Percentiles rank a stretch among this genome's conserved stretches.
These are phyloP conservation scores for Juglanconis juglandina DNA, from an alignment of 2,329 filamentous ascomycete species.

Conservation along the genomic window DNA sequence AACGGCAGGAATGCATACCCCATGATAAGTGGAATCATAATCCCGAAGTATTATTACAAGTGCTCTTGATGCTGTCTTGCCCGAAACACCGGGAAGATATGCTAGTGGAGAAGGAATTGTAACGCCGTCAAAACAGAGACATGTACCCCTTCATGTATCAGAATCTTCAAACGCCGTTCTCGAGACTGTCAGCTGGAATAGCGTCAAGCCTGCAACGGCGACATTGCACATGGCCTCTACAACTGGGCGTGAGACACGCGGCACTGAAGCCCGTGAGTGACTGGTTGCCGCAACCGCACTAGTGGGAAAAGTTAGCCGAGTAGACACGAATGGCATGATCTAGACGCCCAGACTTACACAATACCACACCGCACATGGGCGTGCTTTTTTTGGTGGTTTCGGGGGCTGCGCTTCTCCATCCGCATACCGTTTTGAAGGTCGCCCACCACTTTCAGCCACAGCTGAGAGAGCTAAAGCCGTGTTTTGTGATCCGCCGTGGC, in stretches of 20 bases:
- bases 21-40: not conserved
- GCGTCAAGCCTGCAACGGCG: not conserved
- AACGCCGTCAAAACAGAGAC: not conserved
- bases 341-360: conserved; percentile 7
- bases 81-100: not conserved
- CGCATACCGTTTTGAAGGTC: not conserved
- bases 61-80: not conserved
- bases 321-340: not conserved
- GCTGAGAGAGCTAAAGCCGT: not conserved
- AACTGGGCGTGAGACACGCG: conserved; percentile 6
- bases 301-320: not conserved
- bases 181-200: not conserved
- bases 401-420: not conserved
- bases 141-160: not conserved
- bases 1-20: not conserved
- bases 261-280: conserved; percentile 6
- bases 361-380: conserved; percentile 10
- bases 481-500: conserved; percentile 6
- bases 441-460: not conserved
- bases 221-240: conserved; percentile 13
- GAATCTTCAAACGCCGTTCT: not conserved
- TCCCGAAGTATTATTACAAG: not conserved
- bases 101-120: not conserved
- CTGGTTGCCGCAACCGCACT: conserved; percentile 14
- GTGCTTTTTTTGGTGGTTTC: not conserved